phyloP scores from a whole-genome alignment of 768 basidiomycete species.

The Leccinum incarnatum region DNA sequence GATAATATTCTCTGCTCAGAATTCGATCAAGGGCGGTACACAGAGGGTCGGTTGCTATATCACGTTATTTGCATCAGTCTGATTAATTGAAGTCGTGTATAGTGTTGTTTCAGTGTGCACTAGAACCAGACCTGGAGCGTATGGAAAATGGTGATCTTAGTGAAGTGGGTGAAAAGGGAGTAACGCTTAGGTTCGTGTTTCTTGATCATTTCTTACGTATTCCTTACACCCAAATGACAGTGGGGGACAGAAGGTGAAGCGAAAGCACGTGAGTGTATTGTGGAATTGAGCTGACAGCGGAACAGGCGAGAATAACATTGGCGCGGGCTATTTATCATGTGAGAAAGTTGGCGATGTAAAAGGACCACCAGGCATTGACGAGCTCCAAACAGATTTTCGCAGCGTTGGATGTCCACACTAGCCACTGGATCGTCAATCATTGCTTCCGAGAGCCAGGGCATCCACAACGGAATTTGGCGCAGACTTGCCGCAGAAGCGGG shows the following conservation, averaged over 20 bases:
- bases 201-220: background rate
- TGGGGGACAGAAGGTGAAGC: constrained; percentile 13
- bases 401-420: constrained; percentile 56
- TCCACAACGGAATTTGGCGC: constrained; percentile 25
- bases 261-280: background rate
- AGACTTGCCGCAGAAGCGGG: constrained; percentile 13
- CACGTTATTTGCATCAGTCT: background rate
- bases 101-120: constrained; percentile 39
- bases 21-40: constrained; percentile 1
- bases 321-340: constrained; percentile 62
- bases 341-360: background rate
- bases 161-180: constrained; percentile 69
- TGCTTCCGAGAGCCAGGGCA: background rate
- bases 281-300: background rate
- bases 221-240: background rate
- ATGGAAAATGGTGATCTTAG: constrained; percentile 61
- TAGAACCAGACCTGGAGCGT: constrained; percentile 42
- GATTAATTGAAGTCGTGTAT: background rate
- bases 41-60: background rate
- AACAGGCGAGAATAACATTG: constrained; percentile 47
- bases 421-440: constrained; percentile 36
- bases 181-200: constrained; percentile 43
- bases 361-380: background rate
- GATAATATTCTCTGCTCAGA: constrained; percentile 9
- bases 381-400: constrained; percentile 36